Evolutionary conservation across 345 rosid genomes (phyloP).

Genomic region (Lumnitzera littorea): DNA sequence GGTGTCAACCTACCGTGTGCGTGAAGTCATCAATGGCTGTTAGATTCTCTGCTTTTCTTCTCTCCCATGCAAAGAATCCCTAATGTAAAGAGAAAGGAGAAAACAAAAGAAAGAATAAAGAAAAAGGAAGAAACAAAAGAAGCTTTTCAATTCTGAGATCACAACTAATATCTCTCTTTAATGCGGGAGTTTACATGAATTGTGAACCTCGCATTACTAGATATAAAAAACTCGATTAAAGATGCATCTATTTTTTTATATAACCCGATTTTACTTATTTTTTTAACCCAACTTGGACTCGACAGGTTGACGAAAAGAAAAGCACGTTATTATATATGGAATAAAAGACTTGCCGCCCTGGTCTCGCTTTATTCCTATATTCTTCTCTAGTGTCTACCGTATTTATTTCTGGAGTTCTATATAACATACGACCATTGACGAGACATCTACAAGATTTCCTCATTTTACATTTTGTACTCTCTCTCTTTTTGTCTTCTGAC

Average conservation of each 20-base stretch:
- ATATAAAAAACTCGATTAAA: no score
- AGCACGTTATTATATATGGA: neutral
- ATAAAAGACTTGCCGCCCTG: slow-evolving; percentile 8
- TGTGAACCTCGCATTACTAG: no score
- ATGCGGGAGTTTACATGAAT: no score
- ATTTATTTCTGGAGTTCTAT: neutral
- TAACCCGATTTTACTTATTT: neutral
- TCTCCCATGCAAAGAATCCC: slow-evolving; percentile 41
- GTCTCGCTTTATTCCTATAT: slow-evolving; percentile 31
- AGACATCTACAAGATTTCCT: slow-evolving; percentile 10
- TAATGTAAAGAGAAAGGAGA: slow-evolving; percentile 14
- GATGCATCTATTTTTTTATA: no score
- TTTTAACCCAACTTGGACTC: neutral
- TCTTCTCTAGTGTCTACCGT: slow-evolving; percentile 8
- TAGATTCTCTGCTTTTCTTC: slow-evolving; percentile 36
- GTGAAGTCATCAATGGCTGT: neutral
- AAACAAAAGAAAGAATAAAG: slow-evolving; percentile 22
- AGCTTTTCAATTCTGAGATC: slow-evolving; percentile 12
- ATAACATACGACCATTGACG: neutral
- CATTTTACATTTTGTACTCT: neutral
- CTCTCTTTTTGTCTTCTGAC: neutral
- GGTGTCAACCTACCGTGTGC: no score
- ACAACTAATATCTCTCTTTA: slow-evolving; percentile 16
- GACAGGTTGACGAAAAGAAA: no score
- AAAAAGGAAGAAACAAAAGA: slow-evolving; percentile 11